Base-by-base conservation (phyloP, 148 eudicot species). In the Cornus florida region DNA sequence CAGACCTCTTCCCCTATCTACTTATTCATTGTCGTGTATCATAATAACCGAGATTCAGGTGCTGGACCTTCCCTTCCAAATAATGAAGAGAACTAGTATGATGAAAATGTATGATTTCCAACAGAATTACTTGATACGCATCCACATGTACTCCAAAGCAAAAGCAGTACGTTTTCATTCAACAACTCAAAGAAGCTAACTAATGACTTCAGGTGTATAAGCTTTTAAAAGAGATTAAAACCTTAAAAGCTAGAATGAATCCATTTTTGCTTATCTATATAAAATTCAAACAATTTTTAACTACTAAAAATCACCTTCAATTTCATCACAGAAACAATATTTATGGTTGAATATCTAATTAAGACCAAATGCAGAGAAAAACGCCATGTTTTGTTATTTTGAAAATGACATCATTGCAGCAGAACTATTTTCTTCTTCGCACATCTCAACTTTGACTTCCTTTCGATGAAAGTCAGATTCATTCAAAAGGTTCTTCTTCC, bases 331-430 rank as follows among this genome's bases (percentile, higher is more conserved):
- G 13, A 46, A 39, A n/a, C 41, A 10, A 41, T 3, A 41, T 41
- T 48, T 70, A 38, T 23, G 8, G 7, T 20, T 70, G 28, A 70
- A 70, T 70, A 17, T 70, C 56, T 48, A 5, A 70, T n/a, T 70
- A 39, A 4, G 38, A 35, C 38, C 1, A 35, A 7, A 72, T 23
- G 48, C 35, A 48, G n/a, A 46, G 38, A 48, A 5, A 62, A 14
- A 24, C 24, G 22, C 22, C 23, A 5, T 72, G 75, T 14, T 24
- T 46, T 6, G 32, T 46, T 72, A 10, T 72, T 59, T 48, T 46
- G 75, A 20, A 62, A 72, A 46, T 24, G 62, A 48, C 24, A 38
- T 70, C 14, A 22, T n/a, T 38, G 73, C 73, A 41, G 73, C 73
- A 41, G 53, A 70, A 70, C 39, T 23, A 20, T 70, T 2, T n/a